Evolutionary conservation across 345 rosid genomes (phyloP).

Genomic region (Eucalyptus guilfoylei): DNA sequence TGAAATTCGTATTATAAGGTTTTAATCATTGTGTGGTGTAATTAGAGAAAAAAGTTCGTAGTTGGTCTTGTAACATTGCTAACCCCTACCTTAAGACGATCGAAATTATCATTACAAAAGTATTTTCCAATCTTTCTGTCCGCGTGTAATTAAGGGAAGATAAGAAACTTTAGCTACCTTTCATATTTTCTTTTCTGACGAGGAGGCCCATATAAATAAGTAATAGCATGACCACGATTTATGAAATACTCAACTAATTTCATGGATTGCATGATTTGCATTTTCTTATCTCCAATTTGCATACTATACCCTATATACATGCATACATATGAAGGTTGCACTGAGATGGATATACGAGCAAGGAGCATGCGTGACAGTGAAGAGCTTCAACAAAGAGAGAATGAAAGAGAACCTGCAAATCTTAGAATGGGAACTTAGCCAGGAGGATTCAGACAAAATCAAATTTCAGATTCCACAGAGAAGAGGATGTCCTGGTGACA

Average conservation of each 20-base stretch:
- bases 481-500: neutral
- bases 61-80: neutral
- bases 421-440: neutral
- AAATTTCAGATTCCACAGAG: neutral
- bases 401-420: neutral
- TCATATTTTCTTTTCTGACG: neutral
- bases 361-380: neutral
- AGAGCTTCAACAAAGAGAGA: slow-evolving; percentile 1
- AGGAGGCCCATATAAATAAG: neutral
- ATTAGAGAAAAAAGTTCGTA: neutral
- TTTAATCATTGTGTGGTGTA: neutral
- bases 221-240: neutral
- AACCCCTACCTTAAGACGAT: neutral
- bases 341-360: neutral
- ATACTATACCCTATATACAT: neutral
- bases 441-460: neutral
- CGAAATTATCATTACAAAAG: neutral
- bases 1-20: neutral
- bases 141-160: neutral
- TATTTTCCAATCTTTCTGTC: neutral
- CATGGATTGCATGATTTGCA: neutral
- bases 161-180: neutral
- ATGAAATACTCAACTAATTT: neutral
- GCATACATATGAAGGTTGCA: neutral
- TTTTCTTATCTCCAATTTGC: neutral